Conservation (phyloP, 1,284 basidiomycete species). For the Irpex sp. region DNA sequence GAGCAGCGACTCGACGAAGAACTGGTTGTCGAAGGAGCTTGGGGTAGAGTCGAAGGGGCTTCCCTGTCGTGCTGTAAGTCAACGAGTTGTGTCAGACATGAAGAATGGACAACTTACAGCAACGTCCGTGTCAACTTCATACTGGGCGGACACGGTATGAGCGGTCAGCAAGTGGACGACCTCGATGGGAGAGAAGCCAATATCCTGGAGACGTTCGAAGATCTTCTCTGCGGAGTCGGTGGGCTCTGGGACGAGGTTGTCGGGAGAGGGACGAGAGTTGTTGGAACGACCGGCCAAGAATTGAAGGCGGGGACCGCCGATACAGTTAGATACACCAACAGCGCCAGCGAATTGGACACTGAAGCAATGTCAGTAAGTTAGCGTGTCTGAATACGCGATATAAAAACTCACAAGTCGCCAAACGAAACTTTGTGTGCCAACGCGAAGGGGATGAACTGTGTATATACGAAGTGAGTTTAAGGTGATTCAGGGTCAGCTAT, state of each 20-base stretch:
- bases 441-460: constrained; percentile 13
- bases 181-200: constrained; percentile 23
- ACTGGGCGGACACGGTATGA: constrained; percentile 3
- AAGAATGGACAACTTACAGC: background rate
- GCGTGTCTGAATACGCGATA: background rate
- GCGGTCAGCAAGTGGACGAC: constrained; percentile 25
- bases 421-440: constrained; percentile 23
- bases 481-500: background rate
- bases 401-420: constrained; percentile 24
- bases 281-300: constrained; percentile 21
- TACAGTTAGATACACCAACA: constrained; percentile 26
- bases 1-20: constrained; percentile 22
- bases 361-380: background rate
- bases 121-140: background rate
- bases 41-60: background rate
- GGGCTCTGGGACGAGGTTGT: constrained; percentile 21
- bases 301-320: constrained; percentile 24
- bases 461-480: too few relatives aligned
- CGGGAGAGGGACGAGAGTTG: constrained; percentile 16
- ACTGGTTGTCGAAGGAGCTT: background rate
- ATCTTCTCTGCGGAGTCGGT: constrained; percentile 25
- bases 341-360: constrained; percentile 30
- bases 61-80: background rate
- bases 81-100: background rate
- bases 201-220: constrained; percentile 24